Evolutionary conservation across 2,329 filamentous ascomycete genomes (phyloP).

Genomic region (Cercospora sojina): DNA sequence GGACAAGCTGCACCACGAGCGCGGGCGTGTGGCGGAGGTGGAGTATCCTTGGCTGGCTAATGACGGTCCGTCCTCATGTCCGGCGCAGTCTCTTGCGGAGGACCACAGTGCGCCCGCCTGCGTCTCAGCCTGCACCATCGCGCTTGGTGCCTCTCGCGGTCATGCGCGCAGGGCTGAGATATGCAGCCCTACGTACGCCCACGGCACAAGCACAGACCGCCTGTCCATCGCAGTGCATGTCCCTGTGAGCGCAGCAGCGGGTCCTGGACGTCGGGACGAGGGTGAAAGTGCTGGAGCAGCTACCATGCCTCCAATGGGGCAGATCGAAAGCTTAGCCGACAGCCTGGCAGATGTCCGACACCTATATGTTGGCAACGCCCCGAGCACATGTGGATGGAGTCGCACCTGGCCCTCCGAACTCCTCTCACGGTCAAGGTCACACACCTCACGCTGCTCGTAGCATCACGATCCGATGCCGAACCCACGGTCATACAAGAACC

Average conservation of each 20-base stretch:
- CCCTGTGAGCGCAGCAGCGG: constrained; percentile 13
- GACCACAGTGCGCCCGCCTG: not conserved
- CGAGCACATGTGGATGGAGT: not conserved
- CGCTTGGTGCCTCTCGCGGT: constrained; percentile 1
- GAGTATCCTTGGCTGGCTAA: constrained; percentile 8
- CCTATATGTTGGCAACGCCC: constrained; percentile 14
- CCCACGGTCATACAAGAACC: constrained; percentile 12
- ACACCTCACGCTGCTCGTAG: not conserved
- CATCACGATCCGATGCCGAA: constrained; percentile 14
- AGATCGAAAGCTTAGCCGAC: constrained; percentile 18
- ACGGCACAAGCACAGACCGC: constrained; percentile 13
- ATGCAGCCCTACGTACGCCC: constrained; percentile 11
- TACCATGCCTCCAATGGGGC: constrained; percentile 16
- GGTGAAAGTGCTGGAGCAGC: constrained; percentile 14
- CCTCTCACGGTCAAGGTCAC: not conserved
- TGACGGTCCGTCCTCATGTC: not conserved
- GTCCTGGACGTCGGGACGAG: not conserved
- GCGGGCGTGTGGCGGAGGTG: not conserved
- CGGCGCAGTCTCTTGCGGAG: not conserved
- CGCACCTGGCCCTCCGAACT: not conserved
- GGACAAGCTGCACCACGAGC: not conserved
- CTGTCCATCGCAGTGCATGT: constrained; percentile 8
- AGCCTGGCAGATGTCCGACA: constrained; percentile 14
- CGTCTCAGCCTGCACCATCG: constrained; percentile 3
- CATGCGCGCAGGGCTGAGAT: constrained; percentile 1